These are phyloP conservation scores for Monosporascus sp. DNA, from an alignment of 2,329 filamentous ascomycete species.

Conservation along the genomic window DNA sequence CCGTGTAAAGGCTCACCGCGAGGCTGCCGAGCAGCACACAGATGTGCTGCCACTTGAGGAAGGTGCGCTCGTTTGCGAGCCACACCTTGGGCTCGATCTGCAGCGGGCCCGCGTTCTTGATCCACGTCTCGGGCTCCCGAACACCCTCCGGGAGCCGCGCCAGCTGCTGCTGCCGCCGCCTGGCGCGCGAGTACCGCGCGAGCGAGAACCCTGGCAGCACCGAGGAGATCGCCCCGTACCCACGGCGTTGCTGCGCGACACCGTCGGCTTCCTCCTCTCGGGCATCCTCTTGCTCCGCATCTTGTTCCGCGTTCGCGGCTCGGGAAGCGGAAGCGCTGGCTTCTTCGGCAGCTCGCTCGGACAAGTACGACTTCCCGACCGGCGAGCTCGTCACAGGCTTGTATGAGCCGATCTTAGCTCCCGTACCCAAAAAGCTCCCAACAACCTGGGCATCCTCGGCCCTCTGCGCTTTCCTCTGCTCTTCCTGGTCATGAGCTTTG, in stretches of 20 bases:
- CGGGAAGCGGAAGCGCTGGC: constrained; percentile 23
- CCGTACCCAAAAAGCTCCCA: constrained; percentile 71
- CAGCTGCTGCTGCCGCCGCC: constrained; percentile 41
- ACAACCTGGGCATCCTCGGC: constrained; percentile 86
- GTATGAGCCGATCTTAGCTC: constrained; percentile 42
- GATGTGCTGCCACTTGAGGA: constrained; percentile 98
- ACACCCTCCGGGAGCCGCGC: constrained; percentile 75
- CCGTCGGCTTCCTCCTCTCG: constrained; percentile 21
- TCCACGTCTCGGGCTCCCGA: constrained; percentile 76
- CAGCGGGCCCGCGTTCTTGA: constrained; percentile 90
- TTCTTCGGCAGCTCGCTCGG: constrained; percentile 48
- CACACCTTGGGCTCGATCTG: constrained; percentile 97
- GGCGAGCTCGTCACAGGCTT: constrained; percentile 62
- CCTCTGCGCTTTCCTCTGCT: constrained; percentile 72
- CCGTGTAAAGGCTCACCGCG: constrained; percentile 81
- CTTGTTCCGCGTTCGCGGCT: constrained; percentile 9
- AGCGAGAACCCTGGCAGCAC: constrained; percentile 80
- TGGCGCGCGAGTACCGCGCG: constrained; percentile 64
- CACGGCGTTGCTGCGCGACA: constrained; percentile 16
- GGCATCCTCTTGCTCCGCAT: constrained; percentile 15
- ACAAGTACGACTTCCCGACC: constrained; percentile 58
- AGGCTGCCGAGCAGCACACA: constrained; percentile 79
- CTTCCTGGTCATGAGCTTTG: constrained; percentile 84
- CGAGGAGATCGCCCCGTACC: constrained; percentile 57
- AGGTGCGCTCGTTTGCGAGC: constrained; percentile 97